These are phyloP conservation scores for Cordyceps fumosorosea DNA, from an alignment of 2,329 filamentous ascomycete genomes.

Conservation along the genomic window DNA sequence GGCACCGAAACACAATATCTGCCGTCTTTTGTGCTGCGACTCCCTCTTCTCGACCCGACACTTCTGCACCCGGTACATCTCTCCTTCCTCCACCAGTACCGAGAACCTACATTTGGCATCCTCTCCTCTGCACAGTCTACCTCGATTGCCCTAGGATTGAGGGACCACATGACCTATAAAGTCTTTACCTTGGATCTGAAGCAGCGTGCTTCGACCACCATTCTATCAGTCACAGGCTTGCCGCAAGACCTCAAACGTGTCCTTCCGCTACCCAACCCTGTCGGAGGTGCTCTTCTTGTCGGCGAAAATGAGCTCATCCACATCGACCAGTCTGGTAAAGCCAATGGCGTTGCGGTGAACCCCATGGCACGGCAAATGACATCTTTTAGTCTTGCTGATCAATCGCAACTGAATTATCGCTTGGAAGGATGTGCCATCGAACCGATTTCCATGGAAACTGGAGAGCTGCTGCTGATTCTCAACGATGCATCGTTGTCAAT, in stretches of 20 bases:
- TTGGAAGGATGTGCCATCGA: constrained; percentile 78
- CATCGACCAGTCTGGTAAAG: constrained; percentile 90
- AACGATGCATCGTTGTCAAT: constrained; percentile 68
- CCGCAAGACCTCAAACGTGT: constrained; percentile 84
- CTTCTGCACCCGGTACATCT: constrained; percentile 87
- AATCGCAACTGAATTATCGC: constrained; percentile 70
- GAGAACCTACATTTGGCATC: constrained; percentile 95
- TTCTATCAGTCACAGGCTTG: constrained; percentile 76
- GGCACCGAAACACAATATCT: constrained; percentile 63
- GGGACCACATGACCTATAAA: constrained; percentile 81
- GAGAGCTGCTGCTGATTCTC: constrained; percentile 79
- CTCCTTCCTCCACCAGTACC: constrained; percentile 91
- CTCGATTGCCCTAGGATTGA: constrained; percentile 73
- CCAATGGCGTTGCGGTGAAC: constrained; percentile 89
- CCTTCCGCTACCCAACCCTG: constrained; percentile 73
- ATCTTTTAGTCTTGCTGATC: constrained; percentile 77
- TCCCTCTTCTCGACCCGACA: constrained; percentile 80
- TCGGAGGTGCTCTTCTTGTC: constrained; percentile 81
- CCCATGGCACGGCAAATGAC: constrained; percentile 78
- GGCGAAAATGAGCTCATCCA: constrained; percentile 90
- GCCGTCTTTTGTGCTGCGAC: constrained; percentile 85
- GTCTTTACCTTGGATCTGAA: constrained; percentile 94
- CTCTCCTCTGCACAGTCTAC: constrained; percentile 69
- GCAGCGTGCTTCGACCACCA: constrained; percentile 85
- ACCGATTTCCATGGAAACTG: constrained; percentile 65